These are phyloP conservation scores for Cladosporium colombiae DNA, from an alignment of 2,329 filamentous ascomycete species.

Conservation along the genomic window DNA sequence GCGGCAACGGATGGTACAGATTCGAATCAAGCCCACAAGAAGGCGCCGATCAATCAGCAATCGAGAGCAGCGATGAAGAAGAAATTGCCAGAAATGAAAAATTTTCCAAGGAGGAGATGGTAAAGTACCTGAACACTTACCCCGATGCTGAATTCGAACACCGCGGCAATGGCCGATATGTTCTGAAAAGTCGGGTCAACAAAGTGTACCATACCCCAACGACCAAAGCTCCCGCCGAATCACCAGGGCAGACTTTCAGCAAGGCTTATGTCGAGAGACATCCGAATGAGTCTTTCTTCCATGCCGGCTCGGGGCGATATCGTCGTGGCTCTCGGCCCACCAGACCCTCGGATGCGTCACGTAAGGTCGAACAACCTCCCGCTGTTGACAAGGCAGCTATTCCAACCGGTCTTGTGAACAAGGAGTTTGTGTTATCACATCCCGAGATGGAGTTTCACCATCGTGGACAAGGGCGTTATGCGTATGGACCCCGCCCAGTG, in stretches of 20 bases:
- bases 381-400: constrained; percentile 2
- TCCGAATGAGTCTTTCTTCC: constrained; percentile 33
- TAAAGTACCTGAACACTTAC: constrained; percentile 16
- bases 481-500: constrained; percentile 25
- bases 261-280: constrained; percentile 31
- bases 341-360: neutral
- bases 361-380: neutral
- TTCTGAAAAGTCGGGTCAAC: constrained; percentile 17
- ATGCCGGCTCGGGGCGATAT: constrained; percentile 33
- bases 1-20: constrained; percentile 30
- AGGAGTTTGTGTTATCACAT: constrained; percentile 29
- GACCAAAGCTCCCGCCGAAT: neutral
- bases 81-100: neutral
- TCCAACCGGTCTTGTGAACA: constrained; percentile 23
- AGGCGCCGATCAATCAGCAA: constrained; percentile 15
- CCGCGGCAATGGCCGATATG: constrained; percentile 21
- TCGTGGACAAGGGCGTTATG: constrained; percentile 34
- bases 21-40: neutral
- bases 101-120: constrained; percentile 21
- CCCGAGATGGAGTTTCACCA: constrained; percentile 32
- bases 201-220: neutral
- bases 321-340: constrained; percentile 27
- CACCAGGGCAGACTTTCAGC: constrained; percentile 28
- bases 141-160: constrained; percentile 20
- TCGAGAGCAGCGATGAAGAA: constrained; percentile 14